Base-by-base conservation (phyloP, 805 yeast species). In the Cyberlindnera misumaiensis region DNA sequence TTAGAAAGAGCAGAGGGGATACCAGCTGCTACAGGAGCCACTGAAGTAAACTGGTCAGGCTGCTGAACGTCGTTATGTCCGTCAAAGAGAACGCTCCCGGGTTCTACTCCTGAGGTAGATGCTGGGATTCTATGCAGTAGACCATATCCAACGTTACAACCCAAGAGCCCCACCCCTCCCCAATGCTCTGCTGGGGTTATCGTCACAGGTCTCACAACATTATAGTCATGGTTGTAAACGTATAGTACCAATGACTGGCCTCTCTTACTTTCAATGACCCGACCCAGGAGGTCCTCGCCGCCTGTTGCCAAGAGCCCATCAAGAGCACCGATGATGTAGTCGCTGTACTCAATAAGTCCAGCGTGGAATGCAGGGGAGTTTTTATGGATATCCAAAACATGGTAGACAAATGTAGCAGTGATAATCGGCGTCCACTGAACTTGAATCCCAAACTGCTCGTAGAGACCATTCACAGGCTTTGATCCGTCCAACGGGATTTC, bases 61-160 rank as follows among this genome's bases (percentile, higher is more conserved):
- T 24, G 35, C 20, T 20, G 34, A 5, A 11, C 24, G 16, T 18
- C n/a, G 12, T 11, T 11, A 30, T 7, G n/a, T 6, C 24, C 29
- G 26, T 65, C 73, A 52, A 72, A 75, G 41, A 63, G 44, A 5
- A 65, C 56, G 22, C 60, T 54, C 2, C 68, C 67, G 5, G 68
- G 67, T 15, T 53, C 63, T 22, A 52, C 32, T 10, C 47, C 40
- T 0, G 73, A 75, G 9, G 69, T 55, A 5, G 77, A 82, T 41
- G 77, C 75, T 1, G 97, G 96, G n/a, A 85, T 62, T 43, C 93
- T 66, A 56, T 90, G 97, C 36, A 90, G 64, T 36, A 83, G 69
- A 0, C 98, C 98, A 52, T 88, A 89, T 0, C 97, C 97, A 14
- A 90, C 94, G 47, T 89, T 95, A 62, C 96, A 88, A 2, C 98